Conservation (phyloP, 768 basidiomycete genomes). For the Xerocomellus amylosporus region DNA sequence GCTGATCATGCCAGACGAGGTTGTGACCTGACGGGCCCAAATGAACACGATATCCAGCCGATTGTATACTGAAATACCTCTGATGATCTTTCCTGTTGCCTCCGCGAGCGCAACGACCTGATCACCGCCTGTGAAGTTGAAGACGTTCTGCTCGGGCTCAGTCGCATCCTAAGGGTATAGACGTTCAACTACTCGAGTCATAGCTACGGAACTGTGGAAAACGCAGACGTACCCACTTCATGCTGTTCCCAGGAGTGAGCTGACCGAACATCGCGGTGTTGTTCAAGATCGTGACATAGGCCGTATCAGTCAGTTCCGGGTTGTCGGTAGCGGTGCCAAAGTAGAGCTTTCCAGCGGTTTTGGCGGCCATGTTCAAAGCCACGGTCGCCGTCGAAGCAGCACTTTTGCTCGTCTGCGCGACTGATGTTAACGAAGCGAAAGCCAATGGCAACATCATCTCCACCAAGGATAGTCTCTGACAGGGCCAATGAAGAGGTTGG, state of each 20-base stretch:
- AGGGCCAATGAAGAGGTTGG: neutral
- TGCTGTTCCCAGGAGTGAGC: conserved; percentile 19
- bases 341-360: conserved; percentile 42
- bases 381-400: neutral
- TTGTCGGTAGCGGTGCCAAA: conserved; percentile 50
- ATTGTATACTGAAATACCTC: conserved; percentile 9
- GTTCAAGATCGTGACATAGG: conserved; percentile 11
- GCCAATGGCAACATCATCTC: neutral
- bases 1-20: conserved; percentile 18
- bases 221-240: conserved; percentile 21
- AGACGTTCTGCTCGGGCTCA: conserved; percentile 26
- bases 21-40: conserved; percentile 14
- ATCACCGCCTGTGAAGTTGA: conserved; percentile 23
- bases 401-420: conserved; percentile 1
- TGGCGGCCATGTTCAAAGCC: conserved; percentile 36
- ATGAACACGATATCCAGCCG: neutral
- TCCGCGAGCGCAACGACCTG: conserved; percentile 19
- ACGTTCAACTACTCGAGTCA: neutral
- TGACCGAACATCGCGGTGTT: conserved; percentile 16
- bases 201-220: neutral
- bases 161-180: conserved; percentile 10
- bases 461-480: neutral
- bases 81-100: conserved; percentile 18
- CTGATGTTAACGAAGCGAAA: neutral
- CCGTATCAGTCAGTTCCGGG: conserved; percentile 39